Base-by-base conservation (phyloP, 2,329 filamentous ascomycete genomes). In the Tolypocladium tropicale region DNA sequence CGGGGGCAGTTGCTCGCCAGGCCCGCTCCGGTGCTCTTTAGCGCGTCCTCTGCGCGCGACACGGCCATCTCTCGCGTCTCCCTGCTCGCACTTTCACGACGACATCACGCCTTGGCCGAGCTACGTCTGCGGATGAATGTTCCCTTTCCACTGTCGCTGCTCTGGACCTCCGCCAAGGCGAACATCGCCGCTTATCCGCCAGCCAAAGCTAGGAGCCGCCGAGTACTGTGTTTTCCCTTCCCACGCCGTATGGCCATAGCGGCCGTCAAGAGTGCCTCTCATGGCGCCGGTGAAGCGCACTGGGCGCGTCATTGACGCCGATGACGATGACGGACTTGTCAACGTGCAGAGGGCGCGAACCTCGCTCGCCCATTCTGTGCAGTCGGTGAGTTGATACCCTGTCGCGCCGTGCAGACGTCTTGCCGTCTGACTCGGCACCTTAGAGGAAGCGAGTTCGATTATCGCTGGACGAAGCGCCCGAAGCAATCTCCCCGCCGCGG, bases 271-370 rank as follows among this genome's bases (percentile, higher is more conserved):
- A 32, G 37, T 18, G 21, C 32, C n/a, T 14, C 46, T 14, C 51
- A 72, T 72, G 69, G 59, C 65, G 51, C 63, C 65, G 6, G 54
- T 63, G 28, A 81, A 82, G 66, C 75, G 78, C 60, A 68, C 71
- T 25, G 71, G 74, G 25, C 23, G 18, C 53, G 12, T 30, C 18
- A 48, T 33, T 6, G 67, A 69, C 16, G 34, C 36, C 21, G 69
- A 69, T n/a, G 67, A 65, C 28, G 58, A 60, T 9, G 66, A 72
- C 23, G 69, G 70, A 18, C 59, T 69, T 32, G 62, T 68, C 3
- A 67, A 75, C 18, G 63, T 70, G n/a, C 66, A 65, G n/a, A 65
- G 71, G 49, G 74, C 74, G 14, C 74, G 70, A 58, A 76, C 77
- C 1, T 71, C 67, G 28, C 62, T 76, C 30, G 67, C 66, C n/a